phyloP scores from a whole-genome alignment of 805 yeast species.

The Naumovozyma dairenensis region DNA sequence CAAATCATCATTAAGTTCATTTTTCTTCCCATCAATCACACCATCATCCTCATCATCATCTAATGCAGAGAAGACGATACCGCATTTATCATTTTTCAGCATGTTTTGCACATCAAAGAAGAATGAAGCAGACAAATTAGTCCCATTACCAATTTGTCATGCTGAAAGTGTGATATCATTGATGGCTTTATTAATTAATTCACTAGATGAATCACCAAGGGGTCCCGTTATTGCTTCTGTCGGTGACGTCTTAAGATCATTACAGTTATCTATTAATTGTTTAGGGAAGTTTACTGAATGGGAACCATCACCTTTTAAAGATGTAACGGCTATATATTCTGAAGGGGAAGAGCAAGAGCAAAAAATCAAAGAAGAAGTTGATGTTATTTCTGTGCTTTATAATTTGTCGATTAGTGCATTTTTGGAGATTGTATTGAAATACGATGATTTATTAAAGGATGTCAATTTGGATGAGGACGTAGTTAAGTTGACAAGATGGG shows the following conservation, averaged over 20 bases:
- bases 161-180: constrained; percentile 53
- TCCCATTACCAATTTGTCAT: constrained; percentile 56
- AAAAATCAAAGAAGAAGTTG: constrained; percentile 10
- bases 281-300: constrained; percentile 38
- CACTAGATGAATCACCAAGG: constrained; percentile 55
- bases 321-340: too few species aligned
- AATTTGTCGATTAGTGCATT: constrained; percentile 57
- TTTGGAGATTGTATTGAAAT: constrained; percentile 52
- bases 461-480: constrained; percentile 54
- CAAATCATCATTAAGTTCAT: constrained; percentile 7
- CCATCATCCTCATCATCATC: too few species aligned
- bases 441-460: constrained; percentile 55
- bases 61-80: not conserved
- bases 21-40: constrained; percentile 26
- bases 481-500: constrained; percentile 61
- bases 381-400: constrained; percentile 45
- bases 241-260: constrained; percentile 46
- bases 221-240: constrained; percentile 44
- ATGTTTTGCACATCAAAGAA: constrained; percentile 25
- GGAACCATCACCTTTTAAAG: too few species aligned
- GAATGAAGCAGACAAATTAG: constrained; percentile 50
- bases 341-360: not conserved
- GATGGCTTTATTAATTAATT: constrained; percentile 39
- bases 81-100: constrained; percentile 20
- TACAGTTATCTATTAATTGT: constrained; percentile 52